These are phyloP conservation scores for Zygosaccharomyces siamensis DNA, from an alignment of 805 yeast species.

Conservation along the genomic window DNA sequence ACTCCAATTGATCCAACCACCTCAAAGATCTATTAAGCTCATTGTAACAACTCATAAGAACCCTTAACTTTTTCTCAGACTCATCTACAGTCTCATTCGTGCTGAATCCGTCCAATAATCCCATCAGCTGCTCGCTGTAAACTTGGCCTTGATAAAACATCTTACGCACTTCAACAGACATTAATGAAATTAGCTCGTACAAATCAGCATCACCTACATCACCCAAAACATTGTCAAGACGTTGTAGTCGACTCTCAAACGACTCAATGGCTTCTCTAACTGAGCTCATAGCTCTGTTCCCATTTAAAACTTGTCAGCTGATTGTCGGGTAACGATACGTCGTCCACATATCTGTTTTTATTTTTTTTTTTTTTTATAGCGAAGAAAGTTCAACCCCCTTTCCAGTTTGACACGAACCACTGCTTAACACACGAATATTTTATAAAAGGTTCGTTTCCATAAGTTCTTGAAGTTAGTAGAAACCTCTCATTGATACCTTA, in stretches of 20 bases:
- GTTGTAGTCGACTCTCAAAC: slow-evolving; percentile 1
- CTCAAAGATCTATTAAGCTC: background rate
- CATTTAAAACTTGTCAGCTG: background rate
- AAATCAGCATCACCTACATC: slow-evolving; percentile 3
- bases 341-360: background rate
- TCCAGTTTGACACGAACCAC: slow-evolving; percentile 5
- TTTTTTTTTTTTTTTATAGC: background rate
- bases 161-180: slow-evolving; percentile 3
- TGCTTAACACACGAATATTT: background rate
- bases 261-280: background rate
- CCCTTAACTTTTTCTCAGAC: background rate
- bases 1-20: slow-evolving; percentile 3
- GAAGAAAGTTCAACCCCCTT: slow-evolving; percentile 1
- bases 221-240: background rate
- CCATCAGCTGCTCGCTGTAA: slow-evolving; percentile 7
- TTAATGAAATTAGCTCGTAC: background rate
- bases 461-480: slow-evolving; percentile 1
- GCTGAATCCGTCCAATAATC: slow-evolving; percentile 3
- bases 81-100: slow-evolving; percentile 3
- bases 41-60: slow-evolving; percentile 5
- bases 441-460: background rate
- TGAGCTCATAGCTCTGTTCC: background rate
- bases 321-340: slow-evolving; percentile 3
- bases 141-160: slow-evolving; percentile 7
- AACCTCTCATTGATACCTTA: slow-evolving; percentile 1